A percentile compares a stretch with the other conserved stretches of the same genome.
Evolutionary conservation across 2,329 filamentous ascomycete genomes (phyloP).

Genomic region (Peltaster fructicola): DNA sequence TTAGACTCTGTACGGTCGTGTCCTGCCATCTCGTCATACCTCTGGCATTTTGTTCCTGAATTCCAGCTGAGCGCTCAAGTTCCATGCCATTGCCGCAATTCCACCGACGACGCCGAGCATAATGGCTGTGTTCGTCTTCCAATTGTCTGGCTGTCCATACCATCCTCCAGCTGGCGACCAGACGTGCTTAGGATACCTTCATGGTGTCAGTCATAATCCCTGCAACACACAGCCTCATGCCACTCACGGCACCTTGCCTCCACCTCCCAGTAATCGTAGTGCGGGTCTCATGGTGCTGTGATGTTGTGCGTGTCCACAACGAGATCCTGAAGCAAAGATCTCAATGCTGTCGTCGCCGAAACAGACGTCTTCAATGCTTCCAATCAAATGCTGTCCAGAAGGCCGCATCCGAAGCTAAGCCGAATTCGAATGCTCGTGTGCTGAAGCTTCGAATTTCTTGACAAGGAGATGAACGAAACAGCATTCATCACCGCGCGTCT

Average conservation of each 20-base stretch:
- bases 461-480: too few relatives aligned
- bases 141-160: slow-evolving; percentile 90
- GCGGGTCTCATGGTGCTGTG: slow-evolving; percentile 15
- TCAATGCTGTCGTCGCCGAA: too few relatives aligned
- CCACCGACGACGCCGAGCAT: slow-evolving; percentile 51
- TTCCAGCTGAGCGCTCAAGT: slow-evolving; percentile 54
- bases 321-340: too few relatives aligned
- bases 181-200: slow-evolving; percentile 45
- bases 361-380: too few relatives aligned
- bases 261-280: slow-evolving; percentile 42
- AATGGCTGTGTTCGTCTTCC: slow-evolving; percentile 78
- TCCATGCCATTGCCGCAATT: slow-evolving; percentile 51
- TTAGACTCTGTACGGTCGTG: neutral
- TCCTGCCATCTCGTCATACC: slow-evolving; percentile 1
- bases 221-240: neutral
- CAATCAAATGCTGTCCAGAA: too few relatives aligned
- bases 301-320: slow-evolving; percentile 4
- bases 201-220: slow-evolving; percentile 8
- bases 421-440: too few relatives aligned
- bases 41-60: slow-evolving; percentile 59
- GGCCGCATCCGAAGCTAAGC: too few relatives aligned
- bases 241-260: slow-evolving; percentile 57
- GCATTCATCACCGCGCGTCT: slow-evolving; percentile 1
- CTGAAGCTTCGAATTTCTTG: too few relatives aligned
- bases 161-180: slow-evolving; percentile 97